A percentile compares a stretch with the other conserved stretches of the same genome.
Evolutionary conservation across 2,329 filamentous ascomycete genomes (phyloP).

Genomic region (Camillea tinctor): DNA sequence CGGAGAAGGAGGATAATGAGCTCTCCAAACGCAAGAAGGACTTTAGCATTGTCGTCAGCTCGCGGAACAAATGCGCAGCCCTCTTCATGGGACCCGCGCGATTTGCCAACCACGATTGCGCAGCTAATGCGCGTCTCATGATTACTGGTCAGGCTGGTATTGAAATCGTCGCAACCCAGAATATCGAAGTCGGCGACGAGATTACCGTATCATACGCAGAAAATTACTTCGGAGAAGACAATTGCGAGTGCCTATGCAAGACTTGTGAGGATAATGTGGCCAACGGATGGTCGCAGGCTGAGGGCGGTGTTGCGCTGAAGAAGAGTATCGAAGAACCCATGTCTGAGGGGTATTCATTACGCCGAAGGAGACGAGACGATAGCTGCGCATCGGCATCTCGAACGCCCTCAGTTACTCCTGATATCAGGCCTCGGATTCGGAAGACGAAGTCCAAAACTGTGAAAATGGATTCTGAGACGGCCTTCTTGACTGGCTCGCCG

Average conservation of each 20-base stretch:
- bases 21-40: conserved; percentile 82
- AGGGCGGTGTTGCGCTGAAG: conserved; percentile 45
- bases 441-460: conserved; percentile 39
- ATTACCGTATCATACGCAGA: conserved; percentile 96
- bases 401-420: conserved; percentile 56
- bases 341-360: conserved; percentile 54
- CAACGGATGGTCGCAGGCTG: conserved; percentile 77
- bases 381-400: conserved; percentile 51
- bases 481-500: conserved; percentile 36
- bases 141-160: conserved; percentile 85
- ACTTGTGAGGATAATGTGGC: conserved; percentile 74
- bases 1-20: conserved; percentile 82
- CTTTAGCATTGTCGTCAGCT: conserved; percentile 95
- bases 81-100: conserved; percentile 93
- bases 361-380: conserved; percentile 51
- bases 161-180: conserved; percentile 78
- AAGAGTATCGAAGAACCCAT: conserved; percentile 54
- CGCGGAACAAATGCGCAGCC: conserved; percentile 84
- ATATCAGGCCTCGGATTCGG: conserved; percentile 50
- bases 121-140: conserved; percentile 83
- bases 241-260: conserved; percentile 89
- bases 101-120: conserved; percentile 96
- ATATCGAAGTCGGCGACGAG: conserved; percentile 86
- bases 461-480: conserved; percentile 34
- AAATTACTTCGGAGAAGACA: conserved; percentile 92